Evolutionary conservation across 2,329 filamentous ascomycete species (phyloP).

Genomic region (Aspergillus awamori): DNA sequence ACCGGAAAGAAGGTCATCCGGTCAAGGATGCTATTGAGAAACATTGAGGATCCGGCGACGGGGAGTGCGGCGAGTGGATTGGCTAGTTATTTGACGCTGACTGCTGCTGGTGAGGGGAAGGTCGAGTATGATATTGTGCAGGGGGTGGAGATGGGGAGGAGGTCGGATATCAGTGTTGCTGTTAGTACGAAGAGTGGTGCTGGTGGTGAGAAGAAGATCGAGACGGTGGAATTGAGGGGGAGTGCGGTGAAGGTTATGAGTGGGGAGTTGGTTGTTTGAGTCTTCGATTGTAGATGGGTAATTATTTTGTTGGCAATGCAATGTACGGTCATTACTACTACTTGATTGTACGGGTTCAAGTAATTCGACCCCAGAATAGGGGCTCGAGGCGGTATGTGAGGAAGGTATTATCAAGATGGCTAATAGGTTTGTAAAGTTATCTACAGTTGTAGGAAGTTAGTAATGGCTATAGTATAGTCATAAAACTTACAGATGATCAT

Average conservation of each 20-base stretch:
- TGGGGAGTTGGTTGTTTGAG: conserved; percentile 1
- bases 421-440: too few relatives aligned
- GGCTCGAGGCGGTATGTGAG: too few relatives aligned
- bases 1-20: conserved; percentile 46
- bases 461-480: too few relatives aligned
- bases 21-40: conserved; percentile 34
- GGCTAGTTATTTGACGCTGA: conserved; percentile 56
- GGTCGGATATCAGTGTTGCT: conserved; percentile 43
- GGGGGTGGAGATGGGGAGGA: conserved; percentile 68
- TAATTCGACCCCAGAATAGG: too few relatives aligned
- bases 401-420: too few relatives aligned
- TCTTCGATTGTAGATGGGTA: too few relatives aligned
- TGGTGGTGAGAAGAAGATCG: conserved; percentile 29
- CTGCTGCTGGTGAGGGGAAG: conserved; percentile 34
- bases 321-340: too few relatives aligned
- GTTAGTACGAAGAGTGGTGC: conserved; percentile 24
- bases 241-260: conserved; percentile 36
- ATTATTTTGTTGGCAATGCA: too few relatives aligned
- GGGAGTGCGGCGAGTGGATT: conserved; percentile 65
- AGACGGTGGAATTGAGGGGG: conserved; percentile 39
- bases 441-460: too few relatives aligned
- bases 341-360: too few relatives aligned
- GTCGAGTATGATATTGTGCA: conserved; percentile 60
- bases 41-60: conserved; percentile 38
- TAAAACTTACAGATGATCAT: not conserved